These are phyloP conservation scores for Fusarium gaditjirri DNA, from an alignment of 2,329 filamentous ascomycete species.

Conservation along the genomic window DNA sequence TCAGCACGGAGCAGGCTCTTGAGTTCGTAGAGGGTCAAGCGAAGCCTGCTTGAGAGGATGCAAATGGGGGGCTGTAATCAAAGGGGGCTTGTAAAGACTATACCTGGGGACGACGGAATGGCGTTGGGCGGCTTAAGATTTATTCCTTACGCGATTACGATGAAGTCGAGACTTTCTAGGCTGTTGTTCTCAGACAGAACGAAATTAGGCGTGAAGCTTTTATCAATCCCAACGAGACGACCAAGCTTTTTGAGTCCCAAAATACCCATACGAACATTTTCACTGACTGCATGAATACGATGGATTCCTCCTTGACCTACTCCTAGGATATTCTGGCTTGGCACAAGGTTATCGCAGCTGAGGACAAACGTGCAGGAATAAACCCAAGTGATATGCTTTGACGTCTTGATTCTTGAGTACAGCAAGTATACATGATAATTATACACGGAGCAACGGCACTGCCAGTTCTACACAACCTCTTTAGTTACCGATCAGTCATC, in stretches of 20 bases:
- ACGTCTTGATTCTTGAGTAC: constrained; percentile 39
- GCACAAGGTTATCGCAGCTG: not conserved
- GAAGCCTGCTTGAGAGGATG: constrained; percentile 45
- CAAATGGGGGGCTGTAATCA: constrained; percentile 2
- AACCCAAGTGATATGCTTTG: not conserved
- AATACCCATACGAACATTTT: constrained; percentile 15
- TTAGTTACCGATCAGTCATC: constrained; percentile 76
- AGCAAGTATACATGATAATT: constrained; percentile 47
- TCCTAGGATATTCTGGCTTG: not conserved
- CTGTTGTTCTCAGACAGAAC: constrained; percentile 26
- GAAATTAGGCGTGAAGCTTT: constrained; percentile 24
- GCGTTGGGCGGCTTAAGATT: constrained; percentile 43
- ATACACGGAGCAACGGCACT: constrained; percentile 43
- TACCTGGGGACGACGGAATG: constrained; percentile 33
- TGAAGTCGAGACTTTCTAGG: constrained; percentile 21
- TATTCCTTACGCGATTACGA: constrained; percentile 43
- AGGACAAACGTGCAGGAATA: not conserved
- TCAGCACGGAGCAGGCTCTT: constrained; percentile 85
- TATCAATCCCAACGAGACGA: constrained; percentile 20
- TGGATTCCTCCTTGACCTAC: not conserved
- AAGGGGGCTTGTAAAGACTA: constrained; percentile 33
- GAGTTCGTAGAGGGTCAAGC: constrained; percentile 92
- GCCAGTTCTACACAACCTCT: constrained; percentile 8
- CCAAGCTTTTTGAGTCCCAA: constrained; percentile 16
- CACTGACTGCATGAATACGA: not conserved